Base-by-base conservation (phyloP, 352 stramenopile genomes). In the Globisporangium splendens region DNA sequence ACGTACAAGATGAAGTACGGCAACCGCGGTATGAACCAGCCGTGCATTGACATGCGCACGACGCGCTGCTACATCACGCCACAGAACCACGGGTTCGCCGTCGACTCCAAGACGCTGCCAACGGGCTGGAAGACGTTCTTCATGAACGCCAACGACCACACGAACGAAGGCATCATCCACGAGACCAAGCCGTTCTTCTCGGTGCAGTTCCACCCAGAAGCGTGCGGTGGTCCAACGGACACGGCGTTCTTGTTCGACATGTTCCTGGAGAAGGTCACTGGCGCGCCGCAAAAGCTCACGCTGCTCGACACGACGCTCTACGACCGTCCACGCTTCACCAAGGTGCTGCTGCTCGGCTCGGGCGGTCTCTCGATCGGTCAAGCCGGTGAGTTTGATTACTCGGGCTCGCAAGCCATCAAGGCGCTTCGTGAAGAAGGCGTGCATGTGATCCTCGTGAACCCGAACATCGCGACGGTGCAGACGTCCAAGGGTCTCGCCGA, bases 111-210 rank as follows among this genome's bases (percentile, higher is more conserved):
- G 57, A 86, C 83, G 22, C 77, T 99, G 39, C 93, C 92, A 28
- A 75, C 68, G 38, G 85, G 95, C 13, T 99, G 96, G 96, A 93
- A 98, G 56, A 79, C 96, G 52, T 82, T 99, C 15, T 99, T 99
- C 70, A 89, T 98, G 46, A 99, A 99, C 82, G 91, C 94, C 41
- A 99, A 99, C 70, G 97, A 99, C 64, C 73, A 89, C 47, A 98
- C 95, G n/a, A 99, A 99, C 73, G 97, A 99, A 77, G 97, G 97
- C 71, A 98, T 99, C 66, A 95, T 98, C 56, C 97, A 99, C 70
- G 95, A 92, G 54, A 88, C 69, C 42, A 98, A 98, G 70, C 97
- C 97, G 17, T 99, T 97, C 70, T 99, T 99, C 70, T 98, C 88
- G 56, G 96, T 96, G 22, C 97, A 99, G 77, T 99, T 99, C 77